Evolutionary conservation across 306 rosid species (phyloP).

Genomic region (Corylus heterophylla): DNA sequence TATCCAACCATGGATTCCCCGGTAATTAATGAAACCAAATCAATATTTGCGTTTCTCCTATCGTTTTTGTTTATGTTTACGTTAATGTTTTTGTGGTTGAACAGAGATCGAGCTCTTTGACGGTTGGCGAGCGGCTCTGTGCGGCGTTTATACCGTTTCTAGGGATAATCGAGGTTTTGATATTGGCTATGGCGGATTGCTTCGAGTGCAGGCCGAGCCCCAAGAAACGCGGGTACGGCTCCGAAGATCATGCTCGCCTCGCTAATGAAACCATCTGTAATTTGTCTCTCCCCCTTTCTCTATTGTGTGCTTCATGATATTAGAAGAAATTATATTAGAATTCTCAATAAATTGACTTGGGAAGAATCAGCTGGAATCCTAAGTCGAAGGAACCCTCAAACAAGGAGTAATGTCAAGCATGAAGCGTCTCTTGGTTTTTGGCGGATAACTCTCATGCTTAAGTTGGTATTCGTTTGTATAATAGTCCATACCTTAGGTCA

Average conservation of each 20-base stretch:
- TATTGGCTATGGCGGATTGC: conserved; percentile 46
- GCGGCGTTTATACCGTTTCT: conserved; percentile 49
- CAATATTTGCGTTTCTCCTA: neutral
- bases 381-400: too few species aligned
- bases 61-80: neutral
- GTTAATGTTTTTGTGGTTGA: neutral
- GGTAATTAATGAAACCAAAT: neutral
- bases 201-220: conserved; percentile 26
- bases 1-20: conserved; percentile 26
- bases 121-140: conserved; percentile 46
- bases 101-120: conserved; percentile 49
- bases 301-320: neutral
- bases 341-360: neutral
- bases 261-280: conserved; percentile 69
- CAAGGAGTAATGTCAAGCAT: too few species aligned
- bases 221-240: conserved; percentile 16
- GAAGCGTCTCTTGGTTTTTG: too few species aligned
- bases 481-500: too few species aligned
- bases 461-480: too few species aligned
- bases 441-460: too few species aligned
- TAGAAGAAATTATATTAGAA: neutral
- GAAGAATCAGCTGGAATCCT: too few species aligned
- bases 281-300: neutral
- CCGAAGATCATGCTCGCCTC: conserved; percentile 36
- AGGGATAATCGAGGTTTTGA: conserved; percentile 43